These are phyloP conservation scores for Camillea tinctor DNA, from an alignment of 2,329 filamentous ascomycete genomes.

Conservation along the genomic window DNA sequence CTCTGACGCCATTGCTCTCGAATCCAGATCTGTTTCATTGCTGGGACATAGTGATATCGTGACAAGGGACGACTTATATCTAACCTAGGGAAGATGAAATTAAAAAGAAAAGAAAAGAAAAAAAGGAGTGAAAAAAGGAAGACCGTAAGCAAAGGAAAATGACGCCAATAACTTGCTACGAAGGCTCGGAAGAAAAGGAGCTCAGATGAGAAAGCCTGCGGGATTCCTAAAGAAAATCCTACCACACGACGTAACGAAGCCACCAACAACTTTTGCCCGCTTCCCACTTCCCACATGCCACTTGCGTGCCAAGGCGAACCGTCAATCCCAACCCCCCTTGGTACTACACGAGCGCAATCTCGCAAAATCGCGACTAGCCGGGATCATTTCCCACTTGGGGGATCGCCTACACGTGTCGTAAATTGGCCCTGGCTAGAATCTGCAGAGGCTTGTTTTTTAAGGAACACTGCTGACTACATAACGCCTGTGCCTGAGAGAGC, in stretches of 20 bases:
- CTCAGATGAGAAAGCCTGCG: not conserved
- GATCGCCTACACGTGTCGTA: not conserved
- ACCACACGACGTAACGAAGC: not conserved
- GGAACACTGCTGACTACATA: not conserved
- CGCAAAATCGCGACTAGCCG: not conserved
- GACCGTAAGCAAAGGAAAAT: not conserved
- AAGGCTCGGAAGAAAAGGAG: not conserved
- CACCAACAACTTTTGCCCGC: not conserved
- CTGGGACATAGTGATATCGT: not conserved
- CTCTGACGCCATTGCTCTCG: not conserved
- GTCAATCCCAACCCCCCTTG: not conserved
- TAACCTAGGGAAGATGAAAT: not conserved
- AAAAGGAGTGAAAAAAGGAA: not conserved
- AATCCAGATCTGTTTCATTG: not conserved
- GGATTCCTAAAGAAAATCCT: not conserved
- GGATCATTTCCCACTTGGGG: not conserved
- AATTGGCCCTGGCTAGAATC: not conserved
- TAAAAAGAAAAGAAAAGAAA: too few relatives aligned
- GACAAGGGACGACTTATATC: not conserved
- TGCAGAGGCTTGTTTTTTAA: not conserved
- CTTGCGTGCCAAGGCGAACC: constrained; percentile 1
- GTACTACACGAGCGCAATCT: not conserved
- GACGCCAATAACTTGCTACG: not conserved
- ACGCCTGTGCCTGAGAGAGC: not conserved
- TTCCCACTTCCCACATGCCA: not conserved